phyloP scores from a whole-genome alignment of 1,284 basidiomycete genomes.

The Moesziomyces antarcticus region DNA sequence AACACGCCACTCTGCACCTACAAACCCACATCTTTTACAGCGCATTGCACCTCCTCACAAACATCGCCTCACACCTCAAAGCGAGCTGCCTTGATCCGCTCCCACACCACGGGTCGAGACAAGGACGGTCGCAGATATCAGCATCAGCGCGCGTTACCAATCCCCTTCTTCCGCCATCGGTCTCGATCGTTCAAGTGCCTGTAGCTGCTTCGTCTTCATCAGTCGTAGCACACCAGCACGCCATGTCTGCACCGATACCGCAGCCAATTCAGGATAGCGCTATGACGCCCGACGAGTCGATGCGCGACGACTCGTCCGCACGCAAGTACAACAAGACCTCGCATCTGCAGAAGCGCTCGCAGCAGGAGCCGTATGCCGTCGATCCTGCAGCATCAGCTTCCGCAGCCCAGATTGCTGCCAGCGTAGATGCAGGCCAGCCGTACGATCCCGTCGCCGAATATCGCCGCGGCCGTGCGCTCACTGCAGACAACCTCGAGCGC shows the following conservation, averaged over 20 bases:
- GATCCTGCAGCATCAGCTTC: slow-evolving; percentile 13
- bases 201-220: too few relatives aligned
- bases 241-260: slow-evolving; percentile 6
- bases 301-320: slow-evolving; percentile 49
- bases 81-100: too few relatives aligned
- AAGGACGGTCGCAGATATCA: too few relatives aligned
- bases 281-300: slow-evolving; percentile 41
- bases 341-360: slow-evolving; percentile 26
- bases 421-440: slow-evolving; percentile 16
- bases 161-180: too few relatives aligned
- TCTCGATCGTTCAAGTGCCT: neutral
- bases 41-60: too few relatives aligned
- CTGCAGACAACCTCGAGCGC: slow-evolving; percentile 61
- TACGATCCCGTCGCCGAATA: slow-evolving; percentile 48
- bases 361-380: slow-evolving; percentile 3
- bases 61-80: too few relatives aligned
- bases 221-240: neutral
- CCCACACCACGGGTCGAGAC: too few relatives aligned
- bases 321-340: slow-evolving; percentile 54
- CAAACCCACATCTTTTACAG: too few relatives aligned
- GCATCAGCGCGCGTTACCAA: too few relatives aligned
- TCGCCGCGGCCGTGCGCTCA: slow-evolving; percentile 51
- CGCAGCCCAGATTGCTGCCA: slow-evolving; percentile 10
- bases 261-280: slow-evolving; percentile 16
- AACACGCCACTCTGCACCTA: too few relatives aligned